Conservation (phyloP, 2,329 filamentous ascomycete species). For the Claviceps monticola region DNA sequence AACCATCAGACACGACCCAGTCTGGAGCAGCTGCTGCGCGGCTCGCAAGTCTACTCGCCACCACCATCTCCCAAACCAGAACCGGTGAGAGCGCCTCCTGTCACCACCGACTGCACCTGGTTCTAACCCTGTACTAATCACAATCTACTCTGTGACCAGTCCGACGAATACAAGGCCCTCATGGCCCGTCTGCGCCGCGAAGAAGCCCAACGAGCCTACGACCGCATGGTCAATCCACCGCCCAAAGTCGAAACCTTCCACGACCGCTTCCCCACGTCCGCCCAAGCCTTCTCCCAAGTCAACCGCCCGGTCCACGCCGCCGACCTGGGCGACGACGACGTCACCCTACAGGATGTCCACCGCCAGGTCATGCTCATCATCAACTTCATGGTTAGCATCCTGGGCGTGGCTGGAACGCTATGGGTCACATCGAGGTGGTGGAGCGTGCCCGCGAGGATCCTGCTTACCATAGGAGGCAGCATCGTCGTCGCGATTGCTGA, state of each 20-base stretch:
- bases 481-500: constrained; percentile 60
- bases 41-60: constrained; percentile 59
- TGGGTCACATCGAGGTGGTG: constrained; percentile 70
- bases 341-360: constrained; percentile 60
- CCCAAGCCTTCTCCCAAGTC: constrained; percentile 40
- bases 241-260: constrained; percentile 42
- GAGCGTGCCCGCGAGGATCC: constrained; percentile 55
- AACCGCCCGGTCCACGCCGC: constrained; percentile 31
- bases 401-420: constrained; percentile 62
- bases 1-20: constrained; percentile 21
- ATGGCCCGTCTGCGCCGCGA: constrained; percentile 76
- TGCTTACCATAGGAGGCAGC: constrained; percentile 57
- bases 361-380: constrained; percentile 74
- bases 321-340: constrained; percentile 45
- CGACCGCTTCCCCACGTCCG: constrained; percentile 42
- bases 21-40: constrained; percentile 58
- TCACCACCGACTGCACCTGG: neutral
- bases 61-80: constrained; percentile 69
- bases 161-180: constrained; percentile 68
- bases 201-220: constrained; percentile 71
- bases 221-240: constrained; percentile 58
- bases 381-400: constrained; percentile 78
- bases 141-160: constrained; percentile 30
- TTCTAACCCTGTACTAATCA: constrained; percentile 6
- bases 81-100: constrained; percentile 41